Evolutionary conservation across 805 yeast genomes (phyloP).

Genomic region (Cyberlindnera sargentensis): DNA sequence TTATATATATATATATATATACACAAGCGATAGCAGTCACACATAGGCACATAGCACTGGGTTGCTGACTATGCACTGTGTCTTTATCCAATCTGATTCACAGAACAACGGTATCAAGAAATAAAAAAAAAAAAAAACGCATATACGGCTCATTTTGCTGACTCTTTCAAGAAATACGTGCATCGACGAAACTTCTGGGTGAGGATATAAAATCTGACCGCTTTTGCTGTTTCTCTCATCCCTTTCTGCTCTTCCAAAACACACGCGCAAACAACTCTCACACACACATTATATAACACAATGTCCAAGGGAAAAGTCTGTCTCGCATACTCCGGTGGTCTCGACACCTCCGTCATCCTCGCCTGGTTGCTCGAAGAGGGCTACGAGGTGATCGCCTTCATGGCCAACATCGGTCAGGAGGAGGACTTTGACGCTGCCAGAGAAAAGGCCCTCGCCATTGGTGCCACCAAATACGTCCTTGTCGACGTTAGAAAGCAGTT

Average conservation of each 20-base stretch:
- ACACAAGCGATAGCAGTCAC: too few species aligned
- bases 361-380: constrained; percentile 99
- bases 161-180: too few species aligned
- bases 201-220: too few species aligned
- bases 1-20: too few species aligned
- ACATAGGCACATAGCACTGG: too few species aligned
- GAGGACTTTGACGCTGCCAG: constrained; percentile 98
- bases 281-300: constrained; percentile 5
- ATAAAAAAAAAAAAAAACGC: too few species aligned
- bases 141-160: too few species aligned
- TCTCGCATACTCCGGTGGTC: constrained; percentile 98
- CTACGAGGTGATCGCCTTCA: constrained; percentile 95
- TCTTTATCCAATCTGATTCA: too few species aligned
- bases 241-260: neutral
- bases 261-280: neutral
- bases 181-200: too few species aligned
- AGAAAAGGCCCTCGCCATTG: constrained; percentile 91
- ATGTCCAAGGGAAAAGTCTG: constrained; percentile 99
- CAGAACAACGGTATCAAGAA: too few species aligned
- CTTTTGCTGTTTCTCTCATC: neutral
- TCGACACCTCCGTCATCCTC: constrained; percentile 94
- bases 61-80: too few species aligned
- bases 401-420: constrained; percentile 99
- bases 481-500: constrained; percentile 95
- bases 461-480: constrained; percentile 91